These are phyloP conservation scores for Coemansia erecta DNA, from an alignment of 192 early-diverging fungal genomes.

Conservation along the genomic window DNA sequence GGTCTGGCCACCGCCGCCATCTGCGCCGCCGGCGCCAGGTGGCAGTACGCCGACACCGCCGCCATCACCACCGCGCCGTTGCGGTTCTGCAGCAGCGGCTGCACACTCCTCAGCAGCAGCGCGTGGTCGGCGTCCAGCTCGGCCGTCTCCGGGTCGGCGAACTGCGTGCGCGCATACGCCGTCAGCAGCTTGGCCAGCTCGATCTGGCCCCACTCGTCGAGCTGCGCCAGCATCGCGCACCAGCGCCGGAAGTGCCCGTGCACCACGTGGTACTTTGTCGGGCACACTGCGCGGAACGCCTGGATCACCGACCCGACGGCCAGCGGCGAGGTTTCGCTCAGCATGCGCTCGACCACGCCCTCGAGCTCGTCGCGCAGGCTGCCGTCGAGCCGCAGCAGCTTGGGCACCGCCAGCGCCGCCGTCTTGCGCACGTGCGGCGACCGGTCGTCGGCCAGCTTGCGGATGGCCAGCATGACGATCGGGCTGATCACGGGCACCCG, in stretches of 20 bases:
- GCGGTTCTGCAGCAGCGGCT: constrained; percentile 77
- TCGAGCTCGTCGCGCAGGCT: constrained; percentile 71
- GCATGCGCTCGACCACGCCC: constrained; percentile 69
- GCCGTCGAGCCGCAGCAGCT: constrained; percentile 73
- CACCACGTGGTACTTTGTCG: constrained; percentile 78
- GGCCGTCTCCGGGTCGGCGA: constrained; percentile 17
- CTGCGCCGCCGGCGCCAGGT: constrained; percentile 60
- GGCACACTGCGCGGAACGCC: constrained; percentile 86
- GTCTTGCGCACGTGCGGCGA: constrained; percentile 93
- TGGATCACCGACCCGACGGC: constrained; percentile 84
- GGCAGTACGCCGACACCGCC: constrained; percentile 65
- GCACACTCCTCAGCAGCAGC: constrained; percentile 64
- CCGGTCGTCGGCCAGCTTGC: constrained; percentile 79
- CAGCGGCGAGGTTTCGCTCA: constrained; percentile 82
- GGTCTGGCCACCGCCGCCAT: constrained; percentile 63
- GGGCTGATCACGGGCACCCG: constrained; percentile 88
- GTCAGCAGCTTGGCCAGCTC: constrained; percentile 75
- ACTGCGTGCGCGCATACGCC: constrained; percentile 72
- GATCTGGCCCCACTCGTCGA: constrained; percentile 97
- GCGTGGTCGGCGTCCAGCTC: constrained; percentile 77
- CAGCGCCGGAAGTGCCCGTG: constrained; percentile 88
- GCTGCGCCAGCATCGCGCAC: constrained; percentile 78
- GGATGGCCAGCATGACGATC: constrained; percentile 88
- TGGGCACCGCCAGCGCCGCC: constrained; percentile 87
- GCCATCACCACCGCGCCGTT: constrained; percentile 80